These are phyloP conservation scores for Lasiosphaeria miniovina DNA, from an alignment of 495 filamentous ascomycete species.

Conservation along the genomic window DNA sequence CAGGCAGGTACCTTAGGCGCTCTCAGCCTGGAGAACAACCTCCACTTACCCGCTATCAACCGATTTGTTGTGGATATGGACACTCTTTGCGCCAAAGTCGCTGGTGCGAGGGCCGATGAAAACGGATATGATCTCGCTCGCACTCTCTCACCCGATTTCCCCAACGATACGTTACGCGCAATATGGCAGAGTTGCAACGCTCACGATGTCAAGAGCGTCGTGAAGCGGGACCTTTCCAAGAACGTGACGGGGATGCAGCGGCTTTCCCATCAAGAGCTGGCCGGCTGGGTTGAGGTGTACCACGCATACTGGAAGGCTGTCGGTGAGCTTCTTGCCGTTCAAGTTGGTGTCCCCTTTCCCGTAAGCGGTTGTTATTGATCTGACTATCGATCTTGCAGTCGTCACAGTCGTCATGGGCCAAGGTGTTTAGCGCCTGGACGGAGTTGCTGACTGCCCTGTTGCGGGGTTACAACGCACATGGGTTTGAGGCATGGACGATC, in stretches of 20 bases:
- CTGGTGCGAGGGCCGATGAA: conserved; percentile 48
- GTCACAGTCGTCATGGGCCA: conserved; percentile 59
- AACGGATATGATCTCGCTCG: conserved; percentile 66
- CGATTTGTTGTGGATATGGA: conserved; percentile 51
- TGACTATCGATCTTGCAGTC: conserved; percentile 10
- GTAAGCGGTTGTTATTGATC: background rate
- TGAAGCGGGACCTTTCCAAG: conserved; percentile 59
- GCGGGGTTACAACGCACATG: conserved; percentile 66
- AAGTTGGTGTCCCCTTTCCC: conserved; percentile 20
- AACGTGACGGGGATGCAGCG: conserved; percentile 37
- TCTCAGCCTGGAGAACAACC: no score
- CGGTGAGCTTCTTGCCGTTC: conserved; percentile 60
- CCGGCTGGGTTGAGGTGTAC: conserved; percentile 81
- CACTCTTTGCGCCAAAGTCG: conserved; percentile 53
- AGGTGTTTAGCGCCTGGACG: conserved; percentile 82
- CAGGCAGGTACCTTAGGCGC: no score
- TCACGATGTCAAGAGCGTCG: conserved; percentile 50
- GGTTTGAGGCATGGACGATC: conserved; percentile 81
- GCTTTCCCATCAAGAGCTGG: conserved; percentile 60
- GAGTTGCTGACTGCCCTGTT: conserved; percentile 66
- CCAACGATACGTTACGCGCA: conserved; percentile 53
- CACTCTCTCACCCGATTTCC: conserved; percentile 64
- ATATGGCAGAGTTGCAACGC: conserved; percentile 65
- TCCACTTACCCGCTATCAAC: background rate
- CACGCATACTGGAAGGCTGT: conserved; percentile 76